Evolutionary conservation across 768 basidiomycete species (phyloP).

Genomic region (Phlebiopsis flavidoalba): DNA sequence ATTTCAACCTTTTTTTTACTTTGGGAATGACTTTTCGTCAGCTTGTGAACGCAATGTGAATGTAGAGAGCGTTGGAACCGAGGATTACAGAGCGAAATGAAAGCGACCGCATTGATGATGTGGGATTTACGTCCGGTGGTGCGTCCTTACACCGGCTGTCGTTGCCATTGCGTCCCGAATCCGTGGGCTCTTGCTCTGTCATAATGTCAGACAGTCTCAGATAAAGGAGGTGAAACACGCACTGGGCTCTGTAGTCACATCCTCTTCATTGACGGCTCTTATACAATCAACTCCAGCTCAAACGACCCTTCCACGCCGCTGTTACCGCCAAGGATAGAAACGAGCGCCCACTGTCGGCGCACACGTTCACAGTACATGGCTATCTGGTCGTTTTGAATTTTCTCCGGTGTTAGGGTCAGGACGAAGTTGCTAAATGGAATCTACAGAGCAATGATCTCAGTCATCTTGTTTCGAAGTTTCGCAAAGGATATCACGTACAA

Average conservation of each 20-base stretch:
- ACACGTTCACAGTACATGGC: slow-evolving; percentile 72
- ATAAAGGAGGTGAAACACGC: slow-evolving; percentile 8
- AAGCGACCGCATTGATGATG: too few relatives aligned
- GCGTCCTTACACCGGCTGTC: slow-evolving; percentile 16
- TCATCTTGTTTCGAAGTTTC: background rate
- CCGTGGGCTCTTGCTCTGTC: slow-evolving; percentile 18
- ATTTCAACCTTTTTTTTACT: background rate
- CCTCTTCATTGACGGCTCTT: slow-evolving; percentile 74
- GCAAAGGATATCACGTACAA: slow-evolving; percentile 43
- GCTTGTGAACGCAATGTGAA: too few relatives aligned
- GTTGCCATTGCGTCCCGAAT: slow-evolving; percentile 24
- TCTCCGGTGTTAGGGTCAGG: slow-evolving; percentile 67
- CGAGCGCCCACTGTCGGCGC: slow-evolving; percentile 72
- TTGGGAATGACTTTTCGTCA: too few relatives aligned
- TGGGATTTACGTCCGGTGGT: background rate
- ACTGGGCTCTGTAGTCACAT: slow-evolving; percentile 34
- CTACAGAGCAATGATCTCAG: slow-evolving; percentile 31
- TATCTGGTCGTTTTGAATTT: slow-evolving; percentile 55
- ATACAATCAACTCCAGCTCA: slow-evolving; percentile 84
- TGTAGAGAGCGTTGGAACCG: too few relatives aligned
- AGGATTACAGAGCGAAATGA: too few relatives aligned
- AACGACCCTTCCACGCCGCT: slow-evolving; percentile 69
- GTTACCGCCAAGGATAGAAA: slow-evolving; percentile 84
- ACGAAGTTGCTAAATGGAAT: slow-evolving; percentile 79
- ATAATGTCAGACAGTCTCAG: background rate